phyloP scores from a whole-genome alignment of 768 basidiomycete species.

The Gyrodon lividus region DNA sequence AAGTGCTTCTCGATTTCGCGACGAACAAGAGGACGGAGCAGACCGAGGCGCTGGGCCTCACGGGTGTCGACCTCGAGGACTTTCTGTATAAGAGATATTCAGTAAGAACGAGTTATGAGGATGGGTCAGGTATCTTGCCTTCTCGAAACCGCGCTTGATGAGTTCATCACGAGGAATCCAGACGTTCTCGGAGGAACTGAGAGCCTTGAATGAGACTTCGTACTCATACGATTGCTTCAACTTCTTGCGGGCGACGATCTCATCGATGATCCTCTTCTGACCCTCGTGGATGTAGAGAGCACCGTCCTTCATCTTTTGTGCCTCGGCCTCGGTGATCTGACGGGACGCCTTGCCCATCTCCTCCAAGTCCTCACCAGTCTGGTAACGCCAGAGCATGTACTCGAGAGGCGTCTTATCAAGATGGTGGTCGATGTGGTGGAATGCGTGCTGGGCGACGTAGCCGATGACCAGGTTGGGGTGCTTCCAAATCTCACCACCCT shows the following conservation, averaged over 20 bases:
- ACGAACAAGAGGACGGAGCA: slow-evolving; percentile 94
- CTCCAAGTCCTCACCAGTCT: slow-evolving; percentile 98
- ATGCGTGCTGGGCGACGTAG: slow-evolving; percentile 98
- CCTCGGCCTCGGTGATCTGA: slow-evolving; percentile 83
- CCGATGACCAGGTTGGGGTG: slow-evolving; percentile 99
- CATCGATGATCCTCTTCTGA: slow-evolving; percentile 92
- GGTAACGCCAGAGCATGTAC: slow-evolving; percentile 99
- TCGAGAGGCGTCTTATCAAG: slow-evolving; percentile 98
- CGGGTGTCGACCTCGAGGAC: slow-evolving; percentile 96
- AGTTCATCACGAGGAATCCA: slow-evolving; percentile 97
- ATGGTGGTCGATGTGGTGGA: slow-evolving; percentile 99
- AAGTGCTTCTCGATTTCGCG: slow-evolving; percentile 99
- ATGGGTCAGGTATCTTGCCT: slow-evolving; percentile 40
- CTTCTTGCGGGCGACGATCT: slow-evolving; percentile 90
- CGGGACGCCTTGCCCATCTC: slow-evolving; percentile 92
- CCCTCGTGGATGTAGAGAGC: slow-evolving; percentile 83
- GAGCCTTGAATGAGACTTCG: slow-evolving; percentile 92
- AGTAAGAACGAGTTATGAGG: not conserved
- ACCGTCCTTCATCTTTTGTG: slow-evolving; percentile 96
- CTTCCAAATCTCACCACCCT: slow-evolving; percentile 97
- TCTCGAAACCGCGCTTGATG: slow-evolving; percentile 97
- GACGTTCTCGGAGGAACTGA: slow-evolving; percentile 97
- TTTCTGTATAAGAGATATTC: slow-evolving; percentile 51
- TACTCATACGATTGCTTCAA: slow-evolving; percentile 99
- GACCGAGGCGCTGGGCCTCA: slow-evolving; percentile 94